Conservation (phyloP, 2,329 filamentous ascomycete species). For the Aspergillus proliferans region DNA sequence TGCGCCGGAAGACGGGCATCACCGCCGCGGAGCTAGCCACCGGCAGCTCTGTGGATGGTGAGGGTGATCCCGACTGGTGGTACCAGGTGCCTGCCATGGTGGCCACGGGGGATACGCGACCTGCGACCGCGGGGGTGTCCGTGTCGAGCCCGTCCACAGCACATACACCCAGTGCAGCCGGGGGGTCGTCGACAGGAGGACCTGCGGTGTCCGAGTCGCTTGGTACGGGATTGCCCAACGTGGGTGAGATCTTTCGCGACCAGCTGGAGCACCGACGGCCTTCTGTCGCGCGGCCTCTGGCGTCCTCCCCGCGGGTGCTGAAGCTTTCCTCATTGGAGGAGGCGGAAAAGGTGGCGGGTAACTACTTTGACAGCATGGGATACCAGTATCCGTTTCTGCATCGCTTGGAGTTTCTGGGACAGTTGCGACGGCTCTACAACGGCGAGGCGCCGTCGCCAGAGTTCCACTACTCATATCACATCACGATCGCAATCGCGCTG, state of each 20-base stretch:
- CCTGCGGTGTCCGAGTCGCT: conserved; percentile 16
- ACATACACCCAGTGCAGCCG: conserved; percentile 1
- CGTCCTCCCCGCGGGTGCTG: conserved; percentile 26
- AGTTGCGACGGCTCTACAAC: conserved; percentile 29
- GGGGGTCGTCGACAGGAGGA: conserved; percentile 13
- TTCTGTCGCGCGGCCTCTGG: conserved; percentile 25
- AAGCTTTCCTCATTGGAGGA: conserved; percentile 31
- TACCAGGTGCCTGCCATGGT: conserved; percentile 34
- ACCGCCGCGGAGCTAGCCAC: conserved; percentile 28
- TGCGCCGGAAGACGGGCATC: conserved; percentile 30
- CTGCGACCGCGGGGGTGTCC: conserved; percentile 13
- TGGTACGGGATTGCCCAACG: conserved; percentile 30
- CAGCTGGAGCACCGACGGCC: conserved; percentile 33
- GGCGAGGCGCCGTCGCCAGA: conserved; percentile 29
- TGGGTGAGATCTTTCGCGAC: conserved; percentile 36
- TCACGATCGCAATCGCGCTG: conserved; percentile 31
- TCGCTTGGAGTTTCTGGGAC: conserved; percentile 27
- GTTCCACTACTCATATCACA: conserved; percentile 31
- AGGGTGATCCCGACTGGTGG: conserved; percentile 32
- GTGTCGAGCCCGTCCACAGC: conserved; percentile 4
- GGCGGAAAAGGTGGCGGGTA: conserved; percentile 24
- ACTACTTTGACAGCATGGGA: conserved; percentile 35
- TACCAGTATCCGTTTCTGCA: conserved; percentile 35
- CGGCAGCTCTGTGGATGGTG: conserved; percentile 26
- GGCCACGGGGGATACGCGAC: conserved; percentile 20